Base-by-base conservation (phyloP, 2,329 filamentous ascomycete genomes). In the Didymella arachidicola region DNA sequence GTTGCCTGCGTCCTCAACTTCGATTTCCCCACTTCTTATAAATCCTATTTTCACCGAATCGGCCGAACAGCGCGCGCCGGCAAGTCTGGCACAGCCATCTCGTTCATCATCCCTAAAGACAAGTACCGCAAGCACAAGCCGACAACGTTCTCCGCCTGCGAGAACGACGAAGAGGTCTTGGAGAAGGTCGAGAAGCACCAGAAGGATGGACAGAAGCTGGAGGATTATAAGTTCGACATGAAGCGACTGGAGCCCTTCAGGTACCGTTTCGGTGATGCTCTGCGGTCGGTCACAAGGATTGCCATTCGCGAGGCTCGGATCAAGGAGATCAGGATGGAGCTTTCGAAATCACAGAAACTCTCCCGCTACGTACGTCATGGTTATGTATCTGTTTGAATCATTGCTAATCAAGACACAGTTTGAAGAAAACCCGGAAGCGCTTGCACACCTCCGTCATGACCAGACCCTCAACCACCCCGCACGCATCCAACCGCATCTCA, bases 41-140 rank as follows among this genome's bases (percentile, higher is more conserved):
- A 92, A 74, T 96, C 92, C 8, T 99, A 99, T 78, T 96, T 91
- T n/a, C 95, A 99, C 79, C 89, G 95, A 53, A 96, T 99, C 70
- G 95, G 95, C 30, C 88, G 95, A 30, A 99, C 95, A 6, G 95
- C 92, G 1, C 87, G 95, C 61, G 95, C 93, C 2, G 94, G 93
- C 11, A 92, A 96, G 73, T 88, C 90, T 1, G 95, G 95, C 59
- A 98, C 97, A 85, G 93, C 95, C 0, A 84, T 99, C n/a, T 97
- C 93, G 10, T 97, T 99, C 76, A 91, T 96, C 50, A 85, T 99
- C 3, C 94, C 95, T 8, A 84, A 87, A 49, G 88, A 92, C 0
- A 84, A 89, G 44, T 97, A 90, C 78, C 87, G 91, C 67, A 97
- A 97, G 77, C 94, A 98, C 80, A 91, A 92, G 71, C 89, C 93